Percentiles rank a stretch among this genome's conserved stretches.
Conservation (phyloP, 805 yeast species). For the Saccharomycopsis capsularis region DNA sequence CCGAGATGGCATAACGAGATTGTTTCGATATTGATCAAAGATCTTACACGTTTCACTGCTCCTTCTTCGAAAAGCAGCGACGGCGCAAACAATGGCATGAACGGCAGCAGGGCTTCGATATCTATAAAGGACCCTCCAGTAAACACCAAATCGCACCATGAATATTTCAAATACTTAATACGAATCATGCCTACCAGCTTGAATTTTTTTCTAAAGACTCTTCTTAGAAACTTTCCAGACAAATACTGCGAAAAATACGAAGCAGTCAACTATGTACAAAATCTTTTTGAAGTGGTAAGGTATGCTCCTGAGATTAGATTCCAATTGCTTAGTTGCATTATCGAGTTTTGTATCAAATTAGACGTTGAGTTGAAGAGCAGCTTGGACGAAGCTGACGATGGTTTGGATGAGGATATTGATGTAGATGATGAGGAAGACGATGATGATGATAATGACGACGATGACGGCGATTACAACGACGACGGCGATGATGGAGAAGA, state of each 20-base stretch:
- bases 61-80: conserved; percentile 3
- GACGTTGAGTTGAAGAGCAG: conserved; percentile 92
- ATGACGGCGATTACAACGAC: conserved; percentile 26
- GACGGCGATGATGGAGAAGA: conserved; percentile 33
- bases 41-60: conserved; percentile 36
- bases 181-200: conserved; percentile 78
- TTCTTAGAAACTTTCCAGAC: conserved; percentile 69
- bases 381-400: conserved; percentile 77
- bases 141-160: conserved; percentile 50
- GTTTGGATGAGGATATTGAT: conserved; percentile 49
- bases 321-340: conserved; percentile 70
- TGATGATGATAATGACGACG: conserved; percentile 30
- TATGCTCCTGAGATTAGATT: conserved; percentile 74
- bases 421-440: conserved; percentile 34
- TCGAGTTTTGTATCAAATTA: conserved; percentile 74
- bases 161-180: conserved; percentile 54
- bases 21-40: conserved; percentile 57
- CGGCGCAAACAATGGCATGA: not conserved
- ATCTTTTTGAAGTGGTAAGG: conserved; percentile 49
- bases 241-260: conserved; percentile 53
- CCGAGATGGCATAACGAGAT: conserved; percentile 91
- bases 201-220: conserved; percentile 49
- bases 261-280: conserved; percentile 56
- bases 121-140: not conserved
- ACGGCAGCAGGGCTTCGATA: not conserved